phyloP scores from a whole-genome alignment of 495 filamentous ascomycete species.

The Aspergillus ostianus region DNA sequence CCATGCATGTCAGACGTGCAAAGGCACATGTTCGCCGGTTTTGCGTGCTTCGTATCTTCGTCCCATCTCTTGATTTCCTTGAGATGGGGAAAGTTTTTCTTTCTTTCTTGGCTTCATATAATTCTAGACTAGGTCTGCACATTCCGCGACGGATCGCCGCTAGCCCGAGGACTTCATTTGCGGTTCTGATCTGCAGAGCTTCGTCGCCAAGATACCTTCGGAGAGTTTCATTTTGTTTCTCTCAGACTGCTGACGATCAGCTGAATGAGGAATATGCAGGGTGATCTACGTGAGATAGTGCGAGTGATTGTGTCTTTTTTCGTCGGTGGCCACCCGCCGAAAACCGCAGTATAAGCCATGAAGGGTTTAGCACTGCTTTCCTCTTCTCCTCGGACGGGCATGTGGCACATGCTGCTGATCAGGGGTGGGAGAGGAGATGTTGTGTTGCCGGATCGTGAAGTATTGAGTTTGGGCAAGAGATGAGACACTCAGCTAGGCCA shows the following conservation, averaged over 20 bases:
- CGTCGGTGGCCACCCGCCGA: not conserved
- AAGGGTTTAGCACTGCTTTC: not conserved
- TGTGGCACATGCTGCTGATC: not conserved
- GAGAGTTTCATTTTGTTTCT: not conserved
- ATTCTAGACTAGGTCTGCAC: not conserved
- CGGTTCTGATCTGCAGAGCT: slow-evolving; percentile 1
- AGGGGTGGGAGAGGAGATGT: not conserved
- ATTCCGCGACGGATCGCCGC: not conserved
- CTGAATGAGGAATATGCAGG: not conserved
- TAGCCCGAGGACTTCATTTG: not conserved
- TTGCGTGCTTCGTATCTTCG: too few species aligned
- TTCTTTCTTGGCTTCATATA: slow-evolving; percentile 7
- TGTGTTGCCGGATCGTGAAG: not conserved
- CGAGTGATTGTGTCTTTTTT: not conserved
- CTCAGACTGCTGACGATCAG: not conserved
- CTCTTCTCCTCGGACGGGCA: not conserved
- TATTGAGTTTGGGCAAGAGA: not conserved
- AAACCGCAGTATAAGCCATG: not conserved
- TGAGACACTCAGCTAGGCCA: not conserved
- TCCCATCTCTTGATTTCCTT: too few species aligned
- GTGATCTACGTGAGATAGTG: not conserved
- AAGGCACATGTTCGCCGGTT: too few species aligned
- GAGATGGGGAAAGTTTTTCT: not conserved
- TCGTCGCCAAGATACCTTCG: not conserved
- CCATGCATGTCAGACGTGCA: slow-evolving; percentile 1